Evolutionary conservation across 2,329 filamentous ascomycete species (phyloP).

Genomic region (Sordariomycetes sp.): DNA sequence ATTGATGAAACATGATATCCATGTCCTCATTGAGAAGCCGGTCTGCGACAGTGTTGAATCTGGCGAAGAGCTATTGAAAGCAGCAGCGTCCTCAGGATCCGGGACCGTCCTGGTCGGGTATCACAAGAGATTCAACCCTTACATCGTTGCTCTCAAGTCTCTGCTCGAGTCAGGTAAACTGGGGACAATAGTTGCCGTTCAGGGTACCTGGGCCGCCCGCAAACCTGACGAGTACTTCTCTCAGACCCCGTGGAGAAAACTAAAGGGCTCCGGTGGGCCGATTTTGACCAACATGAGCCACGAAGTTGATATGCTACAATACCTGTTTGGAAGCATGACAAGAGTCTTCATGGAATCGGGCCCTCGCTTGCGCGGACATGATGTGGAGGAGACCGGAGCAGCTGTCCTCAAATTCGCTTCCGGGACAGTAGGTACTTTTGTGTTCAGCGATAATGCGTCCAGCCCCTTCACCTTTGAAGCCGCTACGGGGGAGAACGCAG

Average conservation of each 20-base stretch:
- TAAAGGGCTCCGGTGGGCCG: conserved; percentile 34
- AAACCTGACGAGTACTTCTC: conserved; percentile 44
- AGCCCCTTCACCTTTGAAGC: conserved; percentile 46
- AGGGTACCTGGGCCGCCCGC: conserved; percentile 42
- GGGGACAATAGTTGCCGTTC: conserved; percentile 40
- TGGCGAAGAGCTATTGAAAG: conserved; percentile 20
- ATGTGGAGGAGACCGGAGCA: conserved; percentile 50
- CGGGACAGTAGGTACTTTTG: conserved; percentile 46
- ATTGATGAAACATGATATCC: conserved; percentile 31
- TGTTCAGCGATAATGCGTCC: conserved; percentile 41
- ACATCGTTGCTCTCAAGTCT: conserved; percentile 38
- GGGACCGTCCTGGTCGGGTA: conserved; percentile 48
- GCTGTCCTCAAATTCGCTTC: conserved; percentile 42
- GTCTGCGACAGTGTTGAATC: conserved; percentile 30
- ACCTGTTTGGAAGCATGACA: conserved; percentile 42
- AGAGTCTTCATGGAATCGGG: too few species aligned
- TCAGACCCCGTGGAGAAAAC: conserved; percentile 36
- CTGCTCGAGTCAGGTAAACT: conserved; percentile 28
- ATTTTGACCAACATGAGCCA: conserved; percentile 52
- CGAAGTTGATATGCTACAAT: conserved; percentile 49
- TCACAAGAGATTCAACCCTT: conserved; percentile 51
- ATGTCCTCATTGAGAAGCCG: conserved; percentile 50
- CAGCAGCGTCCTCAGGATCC: conserved; percentile 23
- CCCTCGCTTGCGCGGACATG: too few species aligned
- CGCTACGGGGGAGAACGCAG: conserved; percentile 51